Base-by-base conservation (phyloP, 2,329 filamentous ascomycete genomes). In the Neocatenulostroma microsporum region DNA sequence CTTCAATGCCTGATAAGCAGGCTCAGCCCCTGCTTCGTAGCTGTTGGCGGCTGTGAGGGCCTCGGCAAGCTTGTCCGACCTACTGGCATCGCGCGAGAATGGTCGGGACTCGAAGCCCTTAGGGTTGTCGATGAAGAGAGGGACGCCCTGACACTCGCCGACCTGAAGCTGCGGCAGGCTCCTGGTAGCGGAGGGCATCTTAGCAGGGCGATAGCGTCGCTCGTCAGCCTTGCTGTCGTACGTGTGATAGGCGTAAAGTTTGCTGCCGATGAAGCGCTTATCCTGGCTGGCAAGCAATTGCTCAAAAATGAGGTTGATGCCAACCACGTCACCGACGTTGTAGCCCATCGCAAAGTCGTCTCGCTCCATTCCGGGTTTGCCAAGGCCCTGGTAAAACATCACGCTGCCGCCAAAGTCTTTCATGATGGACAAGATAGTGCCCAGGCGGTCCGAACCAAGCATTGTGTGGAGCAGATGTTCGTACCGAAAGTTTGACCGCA, bases 91-190 rank as follows among this genome's bases (percentile, higher is more conserved):
- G 7, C 4, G 25, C 17, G 10, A 29, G 14, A 6, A 20, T 37
- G 3, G 17, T 23, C 10, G 15, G 17, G 3, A 26, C 26, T 10
- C 34, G 34, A 21, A 37, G n/a, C n/a, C n/a, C 34, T 24, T 33
- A 7, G 36, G 36, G 15, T 39, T 29, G 13, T 39, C 36, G 15
- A 34, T 25, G 30, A 29, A 34, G 23, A 34, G n/a, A 3, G 36
- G 23, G 11, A 34, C 15, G 17, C 21, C 21, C n/a, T 24, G n/a
- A n/a, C n/a, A n/a, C n/a, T n/a, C n/a, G n/a, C n/a, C n/a, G n/a
- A n/a, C n/a, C n/a, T n/a, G n/a, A n/a, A n/a, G n/a, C n/a, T n/a
- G n/a, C n/a, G n/a, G 21, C 21, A n/a, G n/a, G 21, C 21, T 24
- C 21, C n/a, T 24, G 21, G 8, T 8, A 24, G 21, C 8, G 21